Evolutionary conservation across 257 asterid species (phyloP), one percentile per base, ranked within the genome.

Genomic region (Ligustrum vulgare): DNA sequence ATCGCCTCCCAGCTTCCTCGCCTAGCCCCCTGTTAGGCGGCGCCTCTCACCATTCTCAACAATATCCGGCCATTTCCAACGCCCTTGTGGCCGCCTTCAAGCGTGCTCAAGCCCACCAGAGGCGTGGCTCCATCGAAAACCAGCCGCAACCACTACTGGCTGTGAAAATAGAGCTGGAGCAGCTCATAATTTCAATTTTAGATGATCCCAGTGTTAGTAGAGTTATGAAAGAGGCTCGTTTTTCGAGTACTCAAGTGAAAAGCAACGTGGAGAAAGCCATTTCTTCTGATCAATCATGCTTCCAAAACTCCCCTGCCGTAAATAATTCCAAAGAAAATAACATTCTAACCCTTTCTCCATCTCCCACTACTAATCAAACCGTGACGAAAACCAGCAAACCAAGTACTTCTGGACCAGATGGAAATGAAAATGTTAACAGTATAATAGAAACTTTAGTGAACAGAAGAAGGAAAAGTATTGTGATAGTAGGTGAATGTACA

Each of bases 151-250:
- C 97, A 0, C 71, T 90, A 32, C 72, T 91, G 15, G 86, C 92
- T 2, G 90, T 86, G 4, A 90, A 89, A 64, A 87, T 93, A 75
- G 97, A 91, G 83, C 80, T 93, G 34, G 90, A 91, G 72, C 97
- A 89, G 86, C 94, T 93, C 18, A 81, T 93, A 28, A 75, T 93
- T n/a, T 91, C 98, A 15, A 93, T 93, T 4, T 31, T 93, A 12
- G 97, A 90, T 76, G 98, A 93, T 64, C 98, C 98, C 11, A 91
- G 97, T 78, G 98, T 93, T 1, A 93, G 98, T 78, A 83, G 97
- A 69, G 98, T 91, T 67, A 91, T 93, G 98, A 83, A 90, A 36
- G 97, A 93, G 66, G 98, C 98, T 15, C 91, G 97, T 7, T 93
- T 93, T 77, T 88, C 87, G 8, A 93, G 98, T 68, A 85, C 89